phyloP scores from a whole-genome alignment of 2,329 filamentous ascomycete genomes.

The Colletotrichum echinochloae region DNA sequence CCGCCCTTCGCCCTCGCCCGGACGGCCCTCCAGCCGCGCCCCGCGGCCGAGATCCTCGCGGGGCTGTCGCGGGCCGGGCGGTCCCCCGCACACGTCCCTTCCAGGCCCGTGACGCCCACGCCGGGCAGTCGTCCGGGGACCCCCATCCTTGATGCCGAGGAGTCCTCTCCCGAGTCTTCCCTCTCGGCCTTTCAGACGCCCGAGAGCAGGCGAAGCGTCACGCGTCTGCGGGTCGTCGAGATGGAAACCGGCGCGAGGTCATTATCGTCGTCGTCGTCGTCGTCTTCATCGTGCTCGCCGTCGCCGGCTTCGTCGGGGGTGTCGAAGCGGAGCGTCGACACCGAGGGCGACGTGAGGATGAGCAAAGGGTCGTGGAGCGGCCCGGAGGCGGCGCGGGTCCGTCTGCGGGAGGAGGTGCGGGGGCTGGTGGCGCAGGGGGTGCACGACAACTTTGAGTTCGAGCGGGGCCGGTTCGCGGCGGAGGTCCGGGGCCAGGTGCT shows the following conservation, averaged over 20 bases:
- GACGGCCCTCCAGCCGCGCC: not conserved
- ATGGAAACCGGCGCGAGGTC: not conserved
- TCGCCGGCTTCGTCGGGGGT: not conserved
- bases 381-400: not conserved
- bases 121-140: not conserved
- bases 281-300: not conserved
- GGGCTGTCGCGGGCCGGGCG: not conserved
- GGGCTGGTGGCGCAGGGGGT: not conserved
- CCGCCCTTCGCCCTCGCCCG: constrained; percentile 1
- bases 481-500: constrained; percentile 8
- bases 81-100: not conserved
- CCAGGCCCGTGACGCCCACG: not conserved
- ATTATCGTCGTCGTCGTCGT: not conserved
- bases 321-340: constrained; percentile 17
- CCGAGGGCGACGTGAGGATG: constrained; percentile 28
- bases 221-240: not conserved
- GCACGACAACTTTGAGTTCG: constrained; percentile 20
- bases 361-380: constrained; percentile 2
- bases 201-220: not conserved
- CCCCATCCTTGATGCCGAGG: not conserved
- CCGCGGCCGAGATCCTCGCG: constrained; percentile 14
- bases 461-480: constrained; percentile 9
- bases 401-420: not conserved
- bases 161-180: not conserved
- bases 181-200: not conserved